Evolutionary conservation across 2,329 filamentous ascomycete species (phyloP).

Genomic region (Fusarium napiforme): DNA sequence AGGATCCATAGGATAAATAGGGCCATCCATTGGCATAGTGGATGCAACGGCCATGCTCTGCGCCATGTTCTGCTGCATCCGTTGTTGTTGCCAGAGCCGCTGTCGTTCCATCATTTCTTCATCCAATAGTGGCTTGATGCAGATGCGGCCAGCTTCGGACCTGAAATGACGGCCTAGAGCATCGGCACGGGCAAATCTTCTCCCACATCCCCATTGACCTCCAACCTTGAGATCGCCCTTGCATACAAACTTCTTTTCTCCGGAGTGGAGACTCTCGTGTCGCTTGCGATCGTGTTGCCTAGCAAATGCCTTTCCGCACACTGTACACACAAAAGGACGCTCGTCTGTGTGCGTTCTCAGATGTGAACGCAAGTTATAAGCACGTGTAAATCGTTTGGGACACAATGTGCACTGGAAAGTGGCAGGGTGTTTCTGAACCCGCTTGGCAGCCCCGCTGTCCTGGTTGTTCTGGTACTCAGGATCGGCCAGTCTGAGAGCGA

Average conservation of each 20-base stretch:
- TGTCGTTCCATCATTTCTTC: conserved; percentile 90
- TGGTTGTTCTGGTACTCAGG: conserved; percentile 80
- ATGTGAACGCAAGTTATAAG: conserved; percentile 96
- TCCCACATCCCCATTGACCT: conserved; percentile 90
- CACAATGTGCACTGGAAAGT: conserved; percentile 96
- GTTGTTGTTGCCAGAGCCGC: conserved; percentile 77
- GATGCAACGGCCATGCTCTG: conserved; percentile 68
- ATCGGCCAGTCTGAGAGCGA: conserved; percentile 92
- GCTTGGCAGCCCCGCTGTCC: conserved; percentile 72
- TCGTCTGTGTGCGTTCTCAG: conserved; percentile 97
- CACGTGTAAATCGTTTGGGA: conserved; percentile 94
- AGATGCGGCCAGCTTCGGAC: conserved; percentile 93
- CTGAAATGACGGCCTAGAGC: conserved; percentile 94
- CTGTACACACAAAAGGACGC: conserved; percentile 94
- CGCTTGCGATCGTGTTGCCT: conserved; percentile 97
- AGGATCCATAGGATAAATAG: conserved; percentile 65
- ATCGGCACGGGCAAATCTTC: conserved; percentile 94
- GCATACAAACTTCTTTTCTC: conserved; percentile 99
- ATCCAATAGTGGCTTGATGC: conserved; percentile 96
- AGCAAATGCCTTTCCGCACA: conserved; percentile 97
- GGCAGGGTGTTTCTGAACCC: conserved; percentile 96
- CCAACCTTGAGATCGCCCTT: conserved; percentile 87
- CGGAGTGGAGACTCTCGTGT: conserved; percentile 94
- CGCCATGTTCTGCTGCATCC: conserved; percentile 72
- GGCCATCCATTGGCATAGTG: conserved; percentile 67